Evolutionary conservation across 148 eudicot genomes (phyloP).

Genomic region (Rhododendron kiyosumense): DNA sequence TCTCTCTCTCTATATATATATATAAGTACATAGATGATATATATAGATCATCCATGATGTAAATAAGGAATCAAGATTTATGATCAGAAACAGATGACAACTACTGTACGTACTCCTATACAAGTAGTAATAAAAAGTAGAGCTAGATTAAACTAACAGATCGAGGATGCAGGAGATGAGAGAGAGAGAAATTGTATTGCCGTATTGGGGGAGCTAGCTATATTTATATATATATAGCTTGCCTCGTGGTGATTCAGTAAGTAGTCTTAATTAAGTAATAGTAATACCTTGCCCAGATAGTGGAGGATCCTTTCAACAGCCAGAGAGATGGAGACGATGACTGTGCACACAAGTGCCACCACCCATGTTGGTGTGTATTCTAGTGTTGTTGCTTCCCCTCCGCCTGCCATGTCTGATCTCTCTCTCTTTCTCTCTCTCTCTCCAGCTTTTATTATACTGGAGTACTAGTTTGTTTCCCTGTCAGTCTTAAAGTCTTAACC

Average conservation of each 20-base stretch:
- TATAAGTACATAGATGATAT: too few relatives aligned
- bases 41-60: background rate
- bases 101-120: background rate
- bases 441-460: too few relatives aligned
- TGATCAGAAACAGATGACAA: background rate
- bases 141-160: background rate
- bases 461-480: too few relatives aligned
- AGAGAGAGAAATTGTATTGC: background rate
- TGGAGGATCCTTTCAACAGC: conserved; percentile 45
- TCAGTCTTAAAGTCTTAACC: too few relatives aligned
- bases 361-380: conserved; percentile 65
- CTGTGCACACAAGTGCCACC: conserved; percentile 45
- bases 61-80: background rate
- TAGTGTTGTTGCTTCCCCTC: conserved; percentile 29
- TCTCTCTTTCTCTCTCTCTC: background rate
- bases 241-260: background rate
- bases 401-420: conserved; percentile 7
- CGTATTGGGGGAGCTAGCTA: background rate
- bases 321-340: conserved; percentile 54
- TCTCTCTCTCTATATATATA: too few relatives aligned
- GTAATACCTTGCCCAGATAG: conserved; percentile 40
- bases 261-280: background rate
- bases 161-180: background rate
- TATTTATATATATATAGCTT: too few relatives aligned
- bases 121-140: too few relatives aligned